A percentile compares a stretch with the other conserved stretches of the same genome.
Evolutionary conservation across 352 stramenopile genomes (phyloP).

Genomic region (Globisporangium spinosum): DNA sequence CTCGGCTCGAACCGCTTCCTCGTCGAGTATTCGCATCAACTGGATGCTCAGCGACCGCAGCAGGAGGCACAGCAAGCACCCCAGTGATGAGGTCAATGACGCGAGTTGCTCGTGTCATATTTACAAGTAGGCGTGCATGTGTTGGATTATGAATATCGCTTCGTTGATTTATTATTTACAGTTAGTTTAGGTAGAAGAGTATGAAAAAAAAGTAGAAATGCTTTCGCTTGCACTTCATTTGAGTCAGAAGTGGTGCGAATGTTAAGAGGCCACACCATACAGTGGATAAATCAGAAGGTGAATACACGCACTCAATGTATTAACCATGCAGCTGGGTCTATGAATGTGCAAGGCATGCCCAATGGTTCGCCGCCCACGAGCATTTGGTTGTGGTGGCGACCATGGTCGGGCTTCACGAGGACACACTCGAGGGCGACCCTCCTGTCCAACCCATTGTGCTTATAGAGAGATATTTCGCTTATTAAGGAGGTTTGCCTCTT

Average conservation of each 20-base stretch:
- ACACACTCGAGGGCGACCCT: neutral
- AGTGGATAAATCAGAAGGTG: too few relatives aligned
- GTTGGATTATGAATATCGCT: neutral
- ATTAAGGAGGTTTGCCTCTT: neutral
- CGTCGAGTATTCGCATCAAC: slow-evolving; percentile 74
- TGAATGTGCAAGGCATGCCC: too few relatives aligned
- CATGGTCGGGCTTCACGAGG: neutral
- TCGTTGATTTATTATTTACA: neutral
- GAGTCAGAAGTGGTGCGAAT: too few relatives aligned
- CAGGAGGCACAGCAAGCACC: neutral
- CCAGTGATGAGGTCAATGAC: neutral
- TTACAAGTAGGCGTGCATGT: neutral
- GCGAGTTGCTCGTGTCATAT: neutral
- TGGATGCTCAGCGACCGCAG: slow-evolving; percentile 23
- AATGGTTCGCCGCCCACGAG: too few relatives aligned
- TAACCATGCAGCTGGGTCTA: too few relatives aligned
- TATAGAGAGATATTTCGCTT: neutral
- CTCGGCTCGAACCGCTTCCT: slow-evolving; percentile 83
- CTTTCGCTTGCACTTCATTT: neutral
- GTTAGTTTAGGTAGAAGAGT: neutral
- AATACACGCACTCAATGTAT: too few relatives aligned
- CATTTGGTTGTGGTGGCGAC: too few relatives aligned
- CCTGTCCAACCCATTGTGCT: neutral
- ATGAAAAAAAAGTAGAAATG: neutral
- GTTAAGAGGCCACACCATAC: too few relatives aligned